Percentiles rank a stretch among this genome's conserved stretches.
phyloP scores from a whole-genome alignment of 2,329 filamentous ascomycete genomes.

The Diplodia intermedia region DNA sequence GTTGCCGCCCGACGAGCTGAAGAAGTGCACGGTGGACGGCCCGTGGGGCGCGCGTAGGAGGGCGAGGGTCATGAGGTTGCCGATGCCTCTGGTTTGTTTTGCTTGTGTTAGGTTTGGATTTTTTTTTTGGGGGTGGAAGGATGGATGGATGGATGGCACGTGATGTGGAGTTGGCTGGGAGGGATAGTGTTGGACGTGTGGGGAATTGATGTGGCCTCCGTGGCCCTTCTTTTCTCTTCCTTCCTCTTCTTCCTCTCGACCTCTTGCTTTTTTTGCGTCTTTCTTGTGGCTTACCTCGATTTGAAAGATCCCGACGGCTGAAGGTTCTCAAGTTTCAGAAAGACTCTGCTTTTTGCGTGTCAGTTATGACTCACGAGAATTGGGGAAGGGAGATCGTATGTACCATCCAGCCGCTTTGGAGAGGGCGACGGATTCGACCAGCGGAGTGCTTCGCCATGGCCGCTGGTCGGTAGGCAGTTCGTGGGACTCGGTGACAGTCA shows the following conservation, averaged over 20 bases:
- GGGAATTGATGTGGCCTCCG: background rate
- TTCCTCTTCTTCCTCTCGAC: too few species aligned
- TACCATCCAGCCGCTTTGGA: slow-evolving; percentile 77
- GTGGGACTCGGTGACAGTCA: slow-evolving; percentile 1
- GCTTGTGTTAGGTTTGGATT: background rate
- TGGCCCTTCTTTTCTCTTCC: background rate
- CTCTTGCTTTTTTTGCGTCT: background rate
- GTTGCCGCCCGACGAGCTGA: slow-evolving; percentile 81
- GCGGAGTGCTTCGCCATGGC: slow-evolving; percentile 76
- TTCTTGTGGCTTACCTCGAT: slow-evolving; percentile 52
- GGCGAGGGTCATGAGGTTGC: slow-evolving; percentile 69
- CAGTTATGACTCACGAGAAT: background rate
- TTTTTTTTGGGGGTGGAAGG: background rate
- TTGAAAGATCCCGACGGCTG: slow-evolving; percentile 90
- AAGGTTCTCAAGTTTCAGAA: slow-evolving; percentile 83
- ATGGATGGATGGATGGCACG: background rate
- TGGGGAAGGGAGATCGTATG: slow-evolving; percentile 38
- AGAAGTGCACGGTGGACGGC: slow-evolving; percentile 67
- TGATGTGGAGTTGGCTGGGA: background rate
- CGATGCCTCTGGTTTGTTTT: slow-evolving; percentile 62
- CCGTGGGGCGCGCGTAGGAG: slow-evolving; percentile 47
- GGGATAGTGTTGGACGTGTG: background rate
- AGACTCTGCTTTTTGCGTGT: slow-evolving; percentile 67
- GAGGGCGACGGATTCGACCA: slow-evolving; percentile 70
- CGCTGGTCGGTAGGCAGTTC: slow-evolving; percentile 34